Evolutionary conservation across 2,329 filamentous ascomycete genomes (phyloP).

Genomic region (Uncinocarpus reesii): DNA sequence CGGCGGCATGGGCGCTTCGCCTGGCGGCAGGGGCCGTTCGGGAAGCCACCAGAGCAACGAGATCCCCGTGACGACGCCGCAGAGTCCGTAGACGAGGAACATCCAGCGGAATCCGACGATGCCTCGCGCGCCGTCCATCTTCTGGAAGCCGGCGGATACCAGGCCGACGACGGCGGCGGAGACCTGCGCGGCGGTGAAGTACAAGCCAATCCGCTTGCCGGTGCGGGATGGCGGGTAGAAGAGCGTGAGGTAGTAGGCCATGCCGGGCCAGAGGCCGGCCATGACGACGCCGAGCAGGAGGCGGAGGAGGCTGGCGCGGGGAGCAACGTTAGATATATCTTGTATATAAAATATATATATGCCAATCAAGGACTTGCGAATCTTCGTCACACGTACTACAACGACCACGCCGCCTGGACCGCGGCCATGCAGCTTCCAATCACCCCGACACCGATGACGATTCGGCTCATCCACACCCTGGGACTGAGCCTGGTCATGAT

Average conservation of each 20-base stretch:
- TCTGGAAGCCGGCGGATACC: conserved; percentile 81
- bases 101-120: conserved; percentile 61
- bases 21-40: conserved; percentile 63
- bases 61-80: conserved; percentile 62
- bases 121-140: conserved; percentile 70
- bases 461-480: conserved; percentile 82
- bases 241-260: conserved; percentile 83
- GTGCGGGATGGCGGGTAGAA: conserved; percentile 84
- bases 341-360: too few relatives aligned
- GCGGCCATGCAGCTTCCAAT: conserved; percentile 77
- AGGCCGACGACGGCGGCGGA: conserved; percentile 82
- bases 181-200: conserved; percentile 80
- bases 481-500: conserved; percentile 78
- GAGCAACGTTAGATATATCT: too few relatives aligned
- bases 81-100: conserved; percentile 77
- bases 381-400: conserved; percentile 52
- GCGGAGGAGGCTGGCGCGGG: conserved; percentile 57
- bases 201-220: conserved; percentile 78
- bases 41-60: conserved; percentile 80
- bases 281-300: conserved; percentile 78
- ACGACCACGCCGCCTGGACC: conserved; percentile 70
- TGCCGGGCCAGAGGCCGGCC: conserved; percentile 90
- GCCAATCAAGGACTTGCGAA: too few relatives aligned
- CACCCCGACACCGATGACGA: conserved; percentile 75
- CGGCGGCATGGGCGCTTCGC: neutral